Base-by-base conservation (phyloP, 2,329 filamentous ascomycete species). In the Orbilia ellipsospora region DNA sequence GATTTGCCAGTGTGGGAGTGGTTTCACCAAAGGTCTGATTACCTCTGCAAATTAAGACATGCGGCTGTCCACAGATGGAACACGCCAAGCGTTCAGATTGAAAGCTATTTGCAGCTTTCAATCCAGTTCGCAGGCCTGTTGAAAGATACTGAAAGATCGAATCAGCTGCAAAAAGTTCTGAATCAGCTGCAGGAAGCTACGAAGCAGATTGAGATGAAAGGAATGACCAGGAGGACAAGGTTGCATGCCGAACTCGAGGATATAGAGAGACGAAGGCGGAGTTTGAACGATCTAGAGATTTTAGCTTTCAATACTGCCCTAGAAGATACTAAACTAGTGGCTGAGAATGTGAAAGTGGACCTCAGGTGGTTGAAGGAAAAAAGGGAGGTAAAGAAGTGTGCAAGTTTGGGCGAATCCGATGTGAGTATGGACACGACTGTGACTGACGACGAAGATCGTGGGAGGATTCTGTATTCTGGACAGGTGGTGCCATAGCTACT, bases 51-150 rank as follows among this genome's bases (percentile, higher is more conserved):
- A 16, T 16, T 74, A 2, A 59, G 70, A 20, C 64, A 74, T 20
- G 31, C 16, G 8, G 54, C 59, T 13, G 70, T 74, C 12, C 63
- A 74, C 52, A 31, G 63, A 13, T n/a, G 26, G 4, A 54, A 66
- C 20, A 31, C 48, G 4, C 26, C 57, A 10, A 50, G 36, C 31
- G 1, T 8, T 4, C 6, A n/a, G 8, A 0, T 26, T 59, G 23
- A 52, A 8, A 1, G 10, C 1, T 40, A 59, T 12, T 16, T 74
- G 7, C 18, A 60, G 3, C 4, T n/a, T 7, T 44, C 70, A 4
- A 20, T 63, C 0, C 1, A 20, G 1, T 42, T 64, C 18, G 63
- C 70, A 0, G 44, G 16, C 0, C 54, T 62, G 48, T 15, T 74
- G 15, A 67, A 45, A 23, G 52, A 60, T 28, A 26, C n/a, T n/a